These are phyloP conservation scores for Neurospora tetrasperma DNA, from an alignment of 495 filamentous ascomycete genomes.

Conservation along the genomic window DNA sequence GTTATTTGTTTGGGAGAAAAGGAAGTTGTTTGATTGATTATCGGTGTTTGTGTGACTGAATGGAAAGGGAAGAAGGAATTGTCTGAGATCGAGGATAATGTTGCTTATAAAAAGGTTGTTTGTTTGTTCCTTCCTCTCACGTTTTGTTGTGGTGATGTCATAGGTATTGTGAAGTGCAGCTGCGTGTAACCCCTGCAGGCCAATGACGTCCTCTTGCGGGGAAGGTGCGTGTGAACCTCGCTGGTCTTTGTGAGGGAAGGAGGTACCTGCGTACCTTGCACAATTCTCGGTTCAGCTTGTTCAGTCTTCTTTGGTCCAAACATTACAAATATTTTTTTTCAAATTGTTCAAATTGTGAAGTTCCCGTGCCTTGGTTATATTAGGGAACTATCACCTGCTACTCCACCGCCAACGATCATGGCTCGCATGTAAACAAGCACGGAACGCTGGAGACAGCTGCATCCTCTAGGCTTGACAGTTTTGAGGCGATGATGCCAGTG, in stretches of 20 bases:
- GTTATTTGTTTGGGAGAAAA: neutral
- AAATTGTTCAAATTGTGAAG: neutral
- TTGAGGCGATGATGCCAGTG: neutral
- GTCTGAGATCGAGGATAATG: neutral
- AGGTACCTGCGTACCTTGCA: neutral
- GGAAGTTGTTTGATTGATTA: neutral
- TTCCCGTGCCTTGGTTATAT: neutral
- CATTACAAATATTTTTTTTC: neutral
- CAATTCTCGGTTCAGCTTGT: neutral
- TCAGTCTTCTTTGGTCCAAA: neutral
- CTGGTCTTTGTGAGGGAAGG: neutral
- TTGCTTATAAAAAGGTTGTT: neutral
- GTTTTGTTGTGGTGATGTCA: conserved; percentile 22
- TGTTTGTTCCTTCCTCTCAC: neutral
- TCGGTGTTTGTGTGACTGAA: neutral
- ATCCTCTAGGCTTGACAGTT: neutral
- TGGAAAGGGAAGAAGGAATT: neutral
- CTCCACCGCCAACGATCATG: neutral
- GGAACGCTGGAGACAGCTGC: neutral
- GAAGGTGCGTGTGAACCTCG: neutral
- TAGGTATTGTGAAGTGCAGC: conserved; percentile 6
- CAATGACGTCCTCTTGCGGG: conserved; percentile 8
- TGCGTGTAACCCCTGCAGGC: neutral
- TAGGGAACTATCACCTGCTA: neutral
- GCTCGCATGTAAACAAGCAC: neutral